These are phyloP conservation scores for Ambrosia trifida DNA, from an alignment of 129 eudicot species.

Conservation along the genomic window DNA sequence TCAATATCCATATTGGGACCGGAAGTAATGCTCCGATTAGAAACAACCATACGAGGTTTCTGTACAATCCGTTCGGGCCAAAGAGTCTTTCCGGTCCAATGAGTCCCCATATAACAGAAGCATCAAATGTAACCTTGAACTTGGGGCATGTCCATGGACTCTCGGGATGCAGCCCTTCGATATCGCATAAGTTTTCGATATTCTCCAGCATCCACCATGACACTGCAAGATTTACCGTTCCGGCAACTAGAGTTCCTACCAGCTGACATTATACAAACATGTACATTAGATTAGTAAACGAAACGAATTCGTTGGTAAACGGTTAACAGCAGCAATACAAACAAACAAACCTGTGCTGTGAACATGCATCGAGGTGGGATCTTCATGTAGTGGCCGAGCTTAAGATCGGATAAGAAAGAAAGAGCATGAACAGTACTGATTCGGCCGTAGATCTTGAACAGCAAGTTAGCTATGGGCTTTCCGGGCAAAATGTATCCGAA, in stretches of 20 bases:
- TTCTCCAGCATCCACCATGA: slow-evolving; percentile 94
- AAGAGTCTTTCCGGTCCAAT: slow-evolving; percentile 79
- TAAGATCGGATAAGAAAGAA: slow-evolving; percentile 84
- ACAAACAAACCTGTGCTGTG: slow-evolving; percentile 67
- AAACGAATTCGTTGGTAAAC: neutral
- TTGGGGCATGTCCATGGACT: slow-evolving; percentile 99
- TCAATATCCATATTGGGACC: slow-evolving; percentile 79
- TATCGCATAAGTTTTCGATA: slow-evolving; percentile 80
- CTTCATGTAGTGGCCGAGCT: slow-evolving; percentile 97
- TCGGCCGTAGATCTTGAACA: slow-evolving; percentile 92
- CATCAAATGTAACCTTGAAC: slow-evolving; percentile 84
- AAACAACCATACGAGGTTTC: slow-evolving; percentile 91
- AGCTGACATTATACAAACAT: slow-evolving; percentile 37
- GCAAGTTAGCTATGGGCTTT: slow-evolving; percentile 86
- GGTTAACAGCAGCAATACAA: neutral
- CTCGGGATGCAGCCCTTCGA: slow-evolving; percentile 77
- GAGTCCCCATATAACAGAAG: slow-evolving; percentile 91
- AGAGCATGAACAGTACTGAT: slow-evolving; percentile 89
- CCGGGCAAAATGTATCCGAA: slow-evolving; percentile 91
- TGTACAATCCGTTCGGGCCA: slow-evolving; percentile 85
- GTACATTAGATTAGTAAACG: neutral
- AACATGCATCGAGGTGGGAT: slow-evolving; percentile 94
- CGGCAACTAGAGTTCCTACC: slow-evolving; percentile 83
- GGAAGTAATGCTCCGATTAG: slow-evolving; percentile 83
- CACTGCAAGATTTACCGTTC: slow-evolving; percentile 70